Evolutionary conservation across 495 filamentous ascomycete species (phyloP), one percentile per base, ranked within the genome.

Genomic region (Echria macrotheca): DNA sequence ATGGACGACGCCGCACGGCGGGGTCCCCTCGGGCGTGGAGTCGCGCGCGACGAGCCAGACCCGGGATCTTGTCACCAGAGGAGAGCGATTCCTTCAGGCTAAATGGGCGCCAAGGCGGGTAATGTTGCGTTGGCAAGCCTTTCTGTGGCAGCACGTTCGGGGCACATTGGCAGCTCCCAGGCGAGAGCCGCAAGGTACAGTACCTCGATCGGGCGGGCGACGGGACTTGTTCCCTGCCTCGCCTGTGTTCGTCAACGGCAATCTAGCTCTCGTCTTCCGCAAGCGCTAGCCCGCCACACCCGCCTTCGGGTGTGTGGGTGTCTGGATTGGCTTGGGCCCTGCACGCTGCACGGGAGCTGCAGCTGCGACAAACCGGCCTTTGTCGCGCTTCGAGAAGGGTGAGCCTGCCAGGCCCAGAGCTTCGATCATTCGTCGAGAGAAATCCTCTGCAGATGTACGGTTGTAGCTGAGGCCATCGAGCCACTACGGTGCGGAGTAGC

Each of bases 181-280:
- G 33, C 14, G 44, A 26, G 46, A 48, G 46, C 46, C 46, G 46
- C 33, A 48, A 18, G 42, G 36, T 18, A 25, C 19, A n/a, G n/a
- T n/a, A n/a, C n/a, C n/a, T n/a, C n/a, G n/a, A n/a, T n/a, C n/a
- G n/a, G n/a, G n/a, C n/a, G n/a, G n/a, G n/a, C n/a, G n/a, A n/a
- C n/a, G n/a, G n/a, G n/a, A n/a, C n/a, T n/a, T n/a, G n/a, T n/a
- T n/a, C n/a, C n/a, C n/a, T n/a, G n/a, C n/a, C n/a, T n/a, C n/a
- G n/a, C n/a, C n/a, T n/a, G n/a, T n/a, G n/a, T n/a, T n/a, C 32
- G 12, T 9, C 15, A n/a, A 35, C 45, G 35, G 35, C 23, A 48
- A 25, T 29, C 23, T 1, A 11, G n/a, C 15, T 39, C 35, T 12
- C 46, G 21, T 38, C 33, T 47, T 37, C 44, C 46, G 35, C 22